phyloP scores from a whole-genome alignment of 164 flowering plant species.

The Warburgia ugandensis region DNA sequence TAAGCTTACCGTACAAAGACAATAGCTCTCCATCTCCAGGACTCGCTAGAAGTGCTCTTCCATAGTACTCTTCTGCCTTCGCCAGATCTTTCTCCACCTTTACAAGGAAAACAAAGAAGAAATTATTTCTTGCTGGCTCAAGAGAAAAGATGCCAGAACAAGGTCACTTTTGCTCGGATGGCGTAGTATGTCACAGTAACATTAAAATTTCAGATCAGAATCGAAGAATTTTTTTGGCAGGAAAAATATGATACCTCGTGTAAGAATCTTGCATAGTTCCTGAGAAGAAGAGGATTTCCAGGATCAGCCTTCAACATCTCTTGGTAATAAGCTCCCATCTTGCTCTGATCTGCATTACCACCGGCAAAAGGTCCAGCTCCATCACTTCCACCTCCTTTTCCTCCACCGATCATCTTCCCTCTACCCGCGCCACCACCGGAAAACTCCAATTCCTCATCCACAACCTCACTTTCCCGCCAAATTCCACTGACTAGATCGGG shows the following conservation, averaged over 20 bases:
- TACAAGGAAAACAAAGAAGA: too few species aligned
- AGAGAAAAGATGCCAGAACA: too few species aligned
- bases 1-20: conserved; percentile 55
- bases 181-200: too few species aligned
- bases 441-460: conserved; percentile 24
- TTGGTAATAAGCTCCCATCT: conserved; percentile 49
- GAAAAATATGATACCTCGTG: conserved; percentile 47
- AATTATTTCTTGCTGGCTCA: too few species aligned
- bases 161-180: too few species aligned
- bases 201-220: too few species aligned
- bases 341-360: conserved; percentile 22
- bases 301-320: conserved; percentile 63
- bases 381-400: conserved; percentile 23
- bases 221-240: too few species aligned
- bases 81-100: conserved; percentile 55
- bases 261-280: conserved; percentile 74
- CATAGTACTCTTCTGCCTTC: conserved; percentile 72
- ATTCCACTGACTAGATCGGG: conserved; percentile 1
- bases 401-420: conserved; percentile 19
- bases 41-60: conserved; percentile 63
- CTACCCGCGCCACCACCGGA: conserved; percentile 23
- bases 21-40: conserved; percentile 72
- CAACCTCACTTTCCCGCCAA: conserved; percentile 14
- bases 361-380: conserved; percentile 16
- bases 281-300: conserved; percentile 47